These are phyloP conservation scores for Lachnellula hyalina DNA, from an alignment of 2,329 filamentous ascomycete genomes.

Conservation along the genomic window DNA sequence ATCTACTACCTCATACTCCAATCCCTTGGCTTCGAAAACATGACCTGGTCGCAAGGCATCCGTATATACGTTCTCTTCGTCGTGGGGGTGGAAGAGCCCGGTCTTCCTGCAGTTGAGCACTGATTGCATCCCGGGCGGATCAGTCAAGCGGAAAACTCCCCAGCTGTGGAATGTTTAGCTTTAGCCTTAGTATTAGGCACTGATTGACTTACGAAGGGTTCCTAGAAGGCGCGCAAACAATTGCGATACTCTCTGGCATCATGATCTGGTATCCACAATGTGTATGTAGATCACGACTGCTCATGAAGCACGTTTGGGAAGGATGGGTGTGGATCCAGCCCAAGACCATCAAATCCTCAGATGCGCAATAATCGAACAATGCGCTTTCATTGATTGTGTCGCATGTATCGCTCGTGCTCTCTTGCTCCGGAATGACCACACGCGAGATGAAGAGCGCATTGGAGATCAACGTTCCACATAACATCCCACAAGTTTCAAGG, in stretches of 20 bases:
- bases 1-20: conserved; percentile 62
- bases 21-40: conserved; percentile 50
- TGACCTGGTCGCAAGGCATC: conserved; percentile 47
- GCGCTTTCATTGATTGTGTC: conserved; percentile 84
- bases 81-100: conserved; percentile 78
- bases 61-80: conserved; percentile 34
- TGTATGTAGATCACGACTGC: conserved; percentile 86
- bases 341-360: conserved; percentile 28
- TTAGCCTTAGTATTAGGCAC: neutral
- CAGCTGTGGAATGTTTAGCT: conserved; percentile 49
- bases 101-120: conserved; percentile 73
- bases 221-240: conserved; percentile 87
- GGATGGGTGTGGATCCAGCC: conserved; percentile 96
- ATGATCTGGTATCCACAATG: conserved; percentile 93
- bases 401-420: conserved; percentile 85
- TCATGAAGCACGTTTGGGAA: conserved; percentile 97
- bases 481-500: conserved; percentile 90
- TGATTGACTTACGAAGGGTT: conserved; percentile 58
- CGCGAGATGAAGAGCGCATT: conserved; percentile 90
- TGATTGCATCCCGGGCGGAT: conserved; percentile 84
- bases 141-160: conserved; percentile 88
- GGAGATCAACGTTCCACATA: conserved; percentile 85
- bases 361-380: conserved; percentile 75
- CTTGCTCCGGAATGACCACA: conserved; percentile 86
- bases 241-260: conserved; percentile 93